phyloP scores from a whole-genome alignment of 306 rosid species.

The Fragaria nilgerrensis region DNA sequence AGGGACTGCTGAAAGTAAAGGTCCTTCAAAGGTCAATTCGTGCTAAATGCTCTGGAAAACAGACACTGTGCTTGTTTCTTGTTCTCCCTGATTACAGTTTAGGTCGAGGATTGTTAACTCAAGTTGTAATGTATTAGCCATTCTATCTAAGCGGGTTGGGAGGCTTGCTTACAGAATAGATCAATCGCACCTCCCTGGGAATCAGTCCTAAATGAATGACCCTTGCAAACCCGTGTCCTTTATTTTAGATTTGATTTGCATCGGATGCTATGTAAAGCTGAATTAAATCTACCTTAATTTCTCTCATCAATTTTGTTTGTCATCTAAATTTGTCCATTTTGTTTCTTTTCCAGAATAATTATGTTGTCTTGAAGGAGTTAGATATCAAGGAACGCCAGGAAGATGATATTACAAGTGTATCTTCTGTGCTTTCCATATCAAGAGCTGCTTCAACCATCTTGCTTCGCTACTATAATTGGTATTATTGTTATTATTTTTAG shows the following conservation, averaged over 20 bases:
- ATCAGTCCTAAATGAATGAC: too few relatives aligned
- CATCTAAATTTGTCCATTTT: neutral
- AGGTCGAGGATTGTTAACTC: neutral
- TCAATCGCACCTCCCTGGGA: too few relatives aligned
- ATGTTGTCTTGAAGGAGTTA: slow-evolving; percentile 50
- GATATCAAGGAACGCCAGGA: slow-evolving; percentile 63
- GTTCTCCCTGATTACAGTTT: neutral
- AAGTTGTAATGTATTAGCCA: neutral
- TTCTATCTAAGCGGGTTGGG: neutral
- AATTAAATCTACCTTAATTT: neutral
- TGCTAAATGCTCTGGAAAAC: neutral
- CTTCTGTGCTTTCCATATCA: slow-evolving; percentile 57
- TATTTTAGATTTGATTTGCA: neutral
- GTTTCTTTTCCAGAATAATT: slow-evolving; percentile 50
- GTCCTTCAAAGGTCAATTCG: neutral
- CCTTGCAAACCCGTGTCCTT: too few relatives aligned
- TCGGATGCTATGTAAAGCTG: neutral
- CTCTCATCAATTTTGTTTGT: neutral
- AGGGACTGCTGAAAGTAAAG: neutral
- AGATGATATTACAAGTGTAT: slow-evolving; percentile 48
- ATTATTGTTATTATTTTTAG: slow-evolving; percentile 13
- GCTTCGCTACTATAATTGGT: slow-evolving; percentile 62
- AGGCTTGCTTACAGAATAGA: too few relatives aligned
- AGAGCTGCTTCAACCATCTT: slow-evolving; percentile 47
- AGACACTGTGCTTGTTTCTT: neutral